Percentiles rank a stretch among this genome's conserved stretches.
Evolutionary conservation across 345 rosid genomes (phyloP).

Genomic region (Sisymbrium altissimum): DNA sequence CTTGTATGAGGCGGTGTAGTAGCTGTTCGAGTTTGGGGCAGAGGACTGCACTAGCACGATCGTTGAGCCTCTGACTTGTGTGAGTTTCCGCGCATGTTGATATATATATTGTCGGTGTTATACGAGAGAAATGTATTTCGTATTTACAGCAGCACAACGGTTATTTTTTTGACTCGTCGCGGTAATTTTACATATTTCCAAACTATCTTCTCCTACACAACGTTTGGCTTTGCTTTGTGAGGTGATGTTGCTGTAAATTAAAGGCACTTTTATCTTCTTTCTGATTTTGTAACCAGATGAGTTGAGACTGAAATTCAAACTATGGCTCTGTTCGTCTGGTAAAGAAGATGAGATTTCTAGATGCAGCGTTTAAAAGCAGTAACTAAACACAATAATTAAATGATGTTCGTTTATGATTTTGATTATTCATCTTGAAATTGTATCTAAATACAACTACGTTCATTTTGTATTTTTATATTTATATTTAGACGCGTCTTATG

Average conservation of each 20-base stretch:
- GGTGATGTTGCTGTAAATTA: background rate
- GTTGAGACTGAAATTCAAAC: background rate
- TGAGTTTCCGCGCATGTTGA: background rate
- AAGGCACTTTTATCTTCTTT: background rate
- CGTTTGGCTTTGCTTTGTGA: background rate
- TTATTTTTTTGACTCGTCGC: background rate
- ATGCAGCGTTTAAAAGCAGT: too few relatives aligned
- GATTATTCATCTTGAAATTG: too few relatives aligned
- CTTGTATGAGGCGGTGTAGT: conserved; percentile 18
- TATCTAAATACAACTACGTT: too few relatives aligned
- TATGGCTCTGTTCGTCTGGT: too few relatives aligned
- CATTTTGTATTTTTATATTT: too few relatives aligned
- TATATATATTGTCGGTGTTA: background rate
- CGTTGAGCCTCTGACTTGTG: conserved; percentile 27
- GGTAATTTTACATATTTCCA: background rate
- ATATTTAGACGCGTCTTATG: too few relatives aligned
- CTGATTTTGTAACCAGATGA: background rate
- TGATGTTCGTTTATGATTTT: too few relatives aligned
- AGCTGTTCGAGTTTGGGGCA: conserved; percentile 22
- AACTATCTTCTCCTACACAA: background rate
- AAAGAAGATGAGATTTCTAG: too few relatives aligned
- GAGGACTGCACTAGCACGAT: conserved; percentile 9
- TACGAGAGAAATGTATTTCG: background rate
- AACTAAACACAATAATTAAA: too few relatives aligned
- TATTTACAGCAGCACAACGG: background rate